Base-by-base conservation (phyloP, 805 yeast species). In the Ogataea nonfermentans region DNA sequence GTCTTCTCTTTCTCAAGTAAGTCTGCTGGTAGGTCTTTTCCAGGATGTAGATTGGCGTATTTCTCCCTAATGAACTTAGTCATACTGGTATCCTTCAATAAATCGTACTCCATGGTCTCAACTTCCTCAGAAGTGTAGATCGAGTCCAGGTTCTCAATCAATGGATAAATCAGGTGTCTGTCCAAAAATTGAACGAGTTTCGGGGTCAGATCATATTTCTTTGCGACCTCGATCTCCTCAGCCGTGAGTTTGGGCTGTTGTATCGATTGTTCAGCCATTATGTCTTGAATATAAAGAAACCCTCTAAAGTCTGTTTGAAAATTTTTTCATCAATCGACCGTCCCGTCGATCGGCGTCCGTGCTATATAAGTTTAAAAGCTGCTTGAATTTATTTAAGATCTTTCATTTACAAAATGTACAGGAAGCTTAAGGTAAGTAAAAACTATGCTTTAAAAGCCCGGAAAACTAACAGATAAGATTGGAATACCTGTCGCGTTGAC, bases 51-150 rank as follows among this genome's bases (percentile, higher is more conserved):
- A 29, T 60, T 55, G 32, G 57, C 51, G 63, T 67, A 73, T 47
- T 73, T 68, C 27, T 68, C 70, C 41, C 68, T 67, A 37, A 73
- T 61, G 53, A 74, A 75, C 44, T 68, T 68, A 30, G 66, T 65
- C 81, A 79, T 74, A 52, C 74, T 67, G 27, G 84, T 74, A 37
- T 75, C 81, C 53, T 74, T 74, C 49, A 79, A 65, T 40, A 78
- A 59, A 45, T 77, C 75, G 48, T 67, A 75, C 48, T 74, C 74
- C 46, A 75, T 62, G 48, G 67, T 59, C 37, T 71, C 65, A 40
- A 78, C 63, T 43, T 66, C 68, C 41, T 62, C 55, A 13, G 57
- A 40, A 13, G 55, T 34, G 53, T 75, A 71, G 24, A 74, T 57
- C 42, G 65, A 64, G 38, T 63, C 66, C 35, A 71, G 63, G 31